Base-by-base conservation (phyloP, 768 basidiomycete species). In the Trametes meyenii region DNA sequence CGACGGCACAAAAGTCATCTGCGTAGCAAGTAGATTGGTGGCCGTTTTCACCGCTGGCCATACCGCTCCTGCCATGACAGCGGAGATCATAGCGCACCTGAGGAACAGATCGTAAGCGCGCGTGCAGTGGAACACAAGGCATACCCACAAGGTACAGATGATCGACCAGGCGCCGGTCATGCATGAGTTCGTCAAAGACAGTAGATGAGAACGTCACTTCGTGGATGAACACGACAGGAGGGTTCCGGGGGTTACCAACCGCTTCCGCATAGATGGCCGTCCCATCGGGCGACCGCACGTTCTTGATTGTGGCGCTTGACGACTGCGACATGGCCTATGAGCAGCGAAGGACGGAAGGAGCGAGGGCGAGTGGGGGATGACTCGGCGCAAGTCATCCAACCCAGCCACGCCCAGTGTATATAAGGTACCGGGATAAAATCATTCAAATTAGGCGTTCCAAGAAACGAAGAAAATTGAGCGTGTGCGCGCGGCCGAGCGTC, bases 61-160 rank as follows among this genome's bases (percentile, higher is more conserved):
- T 61, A 13, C 67, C 66, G 14, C 62, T 66, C n/a, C 67, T 49
- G 21, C 68, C 69, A 46, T 67, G 66, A 13, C 68, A 67, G 46
- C 70, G 68, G 23, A 67, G 55, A 42, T 71, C 70, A 51, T 69
- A 71, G 13, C 68, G 68, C 19, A 69, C 64, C 70, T 69, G 36
- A 5, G 24, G 13, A 35, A 36, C 42, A 11, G 1, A 14, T 26
- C 13, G 38, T 52, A 23, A 48, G 43, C 1, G 35, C 23, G 14
- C 3, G 33, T 14, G n/a, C 26, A 35, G 29, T 16, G 35, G 6
- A 26, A 48, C 24, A 19, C 3, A 19, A 7, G 38, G n/a, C 33
- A 19, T 21, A 48, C 67, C 46, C 48, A 68, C 70, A 40, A 71
- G 50, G 43, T 64, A 69, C n/a, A 68, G 62, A 26, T 67, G 48